phyloP scores from a whole-genome alignment of 306 rosid species.

The Casuarina cunninghamiana region DNA sequence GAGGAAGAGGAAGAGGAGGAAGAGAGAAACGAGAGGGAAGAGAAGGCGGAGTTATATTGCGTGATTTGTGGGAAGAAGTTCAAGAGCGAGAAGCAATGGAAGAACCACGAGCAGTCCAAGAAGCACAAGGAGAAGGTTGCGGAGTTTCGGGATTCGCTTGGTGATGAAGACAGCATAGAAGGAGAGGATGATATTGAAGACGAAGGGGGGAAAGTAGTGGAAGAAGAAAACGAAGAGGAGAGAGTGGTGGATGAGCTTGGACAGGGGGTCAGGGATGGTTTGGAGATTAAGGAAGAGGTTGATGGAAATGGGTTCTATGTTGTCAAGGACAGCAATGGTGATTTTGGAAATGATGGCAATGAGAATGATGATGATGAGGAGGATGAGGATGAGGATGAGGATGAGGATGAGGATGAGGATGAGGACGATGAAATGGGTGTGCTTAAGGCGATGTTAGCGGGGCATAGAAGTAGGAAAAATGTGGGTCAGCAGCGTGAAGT shows the following conservation, averaged over 20 bases:
- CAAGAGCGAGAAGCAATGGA: constrained; percentile 99
- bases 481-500: constrained; percentile 29
- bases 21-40: constrained; percentile 35
- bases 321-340: constrained; percentile 23
- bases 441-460: constrained; percentile 73
- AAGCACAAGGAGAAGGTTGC: constrained; percentile 92
- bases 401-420: constrained; percentile 3
- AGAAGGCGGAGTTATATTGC: constrained; percentile 70
- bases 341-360: not conserved
- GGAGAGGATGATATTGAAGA: constrained; percentile 31
- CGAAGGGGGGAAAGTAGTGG: constrained; percentile 32
- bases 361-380: not conserved
- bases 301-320: constrained; percentile 31
- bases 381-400: constrained; percentile 16
- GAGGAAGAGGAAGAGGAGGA: constrained; percentile 41
- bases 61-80: constrained; percentile 95
- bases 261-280: constrained; percentile 28
- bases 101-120: constrained; percentile 95
- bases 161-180: constrained; percentile 40
- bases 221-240: constrained; percentile 22
- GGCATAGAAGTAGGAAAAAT: constrained; percentile 49
- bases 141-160: constrained; percentile 58
- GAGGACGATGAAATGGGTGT: constrained; percentile 45
- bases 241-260: constrained; percentile 43
- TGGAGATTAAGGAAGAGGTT: constrained; percentile 31